Evolutionary conservation across 1,284 basidiomycete species (phyloP), one percentile per base, ranked within the genome.

Genomic region (Ganoderma sinense): DNA sequence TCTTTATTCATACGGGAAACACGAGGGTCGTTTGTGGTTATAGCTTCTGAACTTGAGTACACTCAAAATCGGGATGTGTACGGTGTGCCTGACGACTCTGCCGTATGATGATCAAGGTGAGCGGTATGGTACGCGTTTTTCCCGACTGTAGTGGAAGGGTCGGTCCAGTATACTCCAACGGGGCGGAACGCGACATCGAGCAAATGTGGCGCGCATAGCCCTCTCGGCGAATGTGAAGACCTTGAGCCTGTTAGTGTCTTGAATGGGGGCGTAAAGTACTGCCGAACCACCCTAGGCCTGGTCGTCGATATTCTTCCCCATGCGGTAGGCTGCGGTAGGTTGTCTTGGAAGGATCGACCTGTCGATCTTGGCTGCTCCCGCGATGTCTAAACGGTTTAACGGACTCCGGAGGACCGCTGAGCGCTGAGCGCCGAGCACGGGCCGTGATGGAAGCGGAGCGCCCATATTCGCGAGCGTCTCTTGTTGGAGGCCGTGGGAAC

Each of bases 291-390:
- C 29, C n/a, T n/a, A n/a, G 11, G 18, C 36, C 36, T 7, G 53
- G 4, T 5, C 16, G 13, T 53, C 5, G 23, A 53, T 53, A 8
- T 53, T 55, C 45, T 62, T 51, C 65, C 65, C 55, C 65, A 55
- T 67, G 59, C 31, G 65, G 65, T 40, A 67, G 48, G 59, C 40
- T n/a, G 23, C n/a, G n/a, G n/a, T n/a, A n/a, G 23, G 43, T 18
- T 14, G n/a, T n/a, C 20, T 16, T 45, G 6, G 45, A 48, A 18
- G 45, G 62, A 68, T 64, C 67, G 62, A 36, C 62, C 41, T 26
- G 62, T 11, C 33, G 63, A 65, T 65, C 67, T 64, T 59, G n/a
- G 55, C 29, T 63, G 55, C 61, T 63, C 61, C 66, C 60, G 60
- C 66, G 66, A 62, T 62, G 39, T 6, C 26, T 36, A 20, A 29